Evolutionary conservation across 352 stramenopile species (phyloP).

Genomic region (Phytophthora sp.): DNA sequence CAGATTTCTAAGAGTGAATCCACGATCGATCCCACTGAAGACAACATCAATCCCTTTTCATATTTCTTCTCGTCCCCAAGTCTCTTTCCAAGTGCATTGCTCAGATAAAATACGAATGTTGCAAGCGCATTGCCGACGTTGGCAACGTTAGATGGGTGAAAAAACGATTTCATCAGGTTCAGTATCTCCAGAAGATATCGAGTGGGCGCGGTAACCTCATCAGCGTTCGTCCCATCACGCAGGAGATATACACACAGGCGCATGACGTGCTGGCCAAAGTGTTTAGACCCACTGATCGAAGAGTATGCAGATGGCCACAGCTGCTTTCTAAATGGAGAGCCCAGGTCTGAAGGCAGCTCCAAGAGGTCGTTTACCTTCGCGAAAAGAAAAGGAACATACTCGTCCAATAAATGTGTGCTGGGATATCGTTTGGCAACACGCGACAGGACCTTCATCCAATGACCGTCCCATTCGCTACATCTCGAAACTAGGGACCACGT

Average conservation of each 20-base stretch:
- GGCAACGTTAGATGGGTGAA: conserved; percentile 75
- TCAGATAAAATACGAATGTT: conserved; percentile 65
- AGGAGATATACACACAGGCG: conserved; percentile 65
- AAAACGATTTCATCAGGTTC: conserved; percentile 66
- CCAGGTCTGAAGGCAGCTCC: conserved; percentile 69
- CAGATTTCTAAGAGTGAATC: conserved; percentile 59
- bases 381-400: conserved; percentile 66
- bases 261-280: conserved; percentile 58
- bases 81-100: conserved; percentile 49
- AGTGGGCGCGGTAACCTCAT: conserved; percentile 29
- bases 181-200: conserved; percentile 67
- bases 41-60: conserved; percentile 28
- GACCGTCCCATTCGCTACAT: conserved; percentile 67
- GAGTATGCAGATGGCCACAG: conserved; percentile 57
- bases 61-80: conserved; percentile 55
- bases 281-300: conserved; percentile 60
- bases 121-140: conserved; percentile 61
- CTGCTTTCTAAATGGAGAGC: conserved; percentile 66
- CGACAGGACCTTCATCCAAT: conserved; percentile 79
- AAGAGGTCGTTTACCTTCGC: conserved; percentile 70
- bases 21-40: conserved; percentile 44
- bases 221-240: conserved; percentile 20
- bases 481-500: conserved; percentile 61
- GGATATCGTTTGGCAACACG: conserved; percentile 63
- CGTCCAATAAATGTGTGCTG: conserved; percentile 25